A percentile compares a stretch with the other conserved stretches of the same genome.
Evolutionary conservation across 345 rosid species (phyloP).

Genomic region (Arabidopsis thaliana): TAIR10.1 NC_003070.9:26075501-26076000

Average conservation of each 20-base stretch:
- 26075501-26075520: slow-evolving; percentile 24
- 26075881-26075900: not conserved
- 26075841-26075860: not conserved
- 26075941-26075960: slow-evolving; percentile 74
- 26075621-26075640: slow-evolving; percentile 7
- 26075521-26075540: not conserved
- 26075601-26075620: not conserved
- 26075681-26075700: slow-evolving; percentile 17
- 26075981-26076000: not conserved
- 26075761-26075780: slow-evolving; percentile 28
- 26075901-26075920: not conserved
- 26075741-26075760: slow-evolving; percentile 24
- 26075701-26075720: slow-evolving; percentile 1
- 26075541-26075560: not conserved
- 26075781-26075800: slow-evolving; percentile 36
- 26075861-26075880: not conserved
- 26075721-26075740: not conserved
- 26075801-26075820: slow-evolving; percentile 5
- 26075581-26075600: slow-evolving; percentile 2
- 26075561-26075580: slow-evolving; percentile 11
- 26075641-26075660: slow-evolving; percentile 35
- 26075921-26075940: slow-evolving; percentile 57
- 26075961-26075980: slow-evolving; percentile 38
- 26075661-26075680: slow-evolving; percentile 22
- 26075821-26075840: slow-evolving; percentile 41